These are phyloP conservation scores for Lachnellula willkommii DNA, from an alignment of 2,329 filamentous ascomycete species.

Conservation along the genomic window DNA sequence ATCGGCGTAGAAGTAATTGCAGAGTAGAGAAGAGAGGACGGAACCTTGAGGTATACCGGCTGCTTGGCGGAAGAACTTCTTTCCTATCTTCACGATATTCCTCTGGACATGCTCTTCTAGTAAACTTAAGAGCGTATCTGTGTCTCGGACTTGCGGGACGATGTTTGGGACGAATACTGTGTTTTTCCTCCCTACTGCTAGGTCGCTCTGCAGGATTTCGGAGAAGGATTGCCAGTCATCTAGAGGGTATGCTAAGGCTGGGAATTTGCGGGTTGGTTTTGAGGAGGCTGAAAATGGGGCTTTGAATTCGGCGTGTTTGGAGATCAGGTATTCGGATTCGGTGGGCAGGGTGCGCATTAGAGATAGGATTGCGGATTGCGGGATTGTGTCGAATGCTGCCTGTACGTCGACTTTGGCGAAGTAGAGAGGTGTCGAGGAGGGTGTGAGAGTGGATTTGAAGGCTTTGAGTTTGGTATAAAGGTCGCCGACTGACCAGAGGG, in stretches of 20 bases:
- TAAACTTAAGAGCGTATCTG: conserved; percentile 59
- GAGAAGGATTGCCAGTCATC: conserved; percentile 29
- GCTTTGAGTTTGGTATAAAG: conserved; percentile 67
- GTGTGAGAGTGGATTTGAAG: conserved; percentile 55
- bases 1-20: conserved; percentile 93
- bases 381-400: conserved; percentile 92
- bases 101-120: conserved; percentile 73
- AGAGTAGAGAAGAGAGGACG: conserved; percentile 77
- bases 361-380: conserved; percentile 66
- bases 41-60: conserved; percentile 91
- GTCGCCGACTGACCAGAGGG: conserved; percentile 75
- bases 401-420: conserved; percentile 92
- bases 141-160: conserved; percentile 51
- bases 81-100: conserved; percentile 84
- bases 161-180: conserved; percentile 74
- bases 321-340: conserved; percentile 61
- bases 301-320: conserved; percentile 69
- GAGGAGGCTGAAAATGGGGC: conserved; percentile 32
- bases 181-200: conserved; percentile 41
- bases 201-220: conserved; percentile 23
- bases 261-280: conserved; percentile 29
- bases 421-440: conserved; percentile 51
- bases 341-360: conserved; percentile 56
- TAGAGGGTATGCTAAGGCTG: conserved; percentile 24
- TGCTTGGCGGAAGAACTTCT: conserved; percentile 82